Evolutionary conservation across 2,329 filamentous ascomycete genomes (phyloP), one percentile per base, ranked within the genome.

Genomic region (Apiospora kogelbergensis): DNA sequence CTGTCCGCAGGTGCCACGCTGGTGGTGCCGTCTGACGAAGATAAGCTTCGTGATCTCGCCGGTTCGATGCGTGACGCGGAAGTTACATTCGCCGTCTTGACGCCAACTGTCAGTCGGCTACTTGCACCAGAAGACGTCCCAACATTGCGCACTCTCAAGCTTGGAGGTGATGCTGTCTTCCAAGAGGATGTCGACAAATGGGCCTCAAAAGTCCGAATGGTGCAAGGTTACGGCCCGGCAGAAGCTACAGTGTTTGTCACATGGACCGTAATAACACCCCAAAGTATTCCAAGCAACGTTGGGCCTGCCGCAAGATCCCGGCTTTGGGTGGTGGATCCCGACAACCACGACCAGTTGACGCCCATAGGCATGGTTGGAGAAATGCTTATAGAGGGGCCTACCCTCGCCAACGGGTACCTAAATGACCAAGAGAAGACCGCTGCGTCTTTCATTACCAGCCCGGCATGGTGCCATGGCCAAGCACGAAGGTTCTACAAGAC

Each of bases 51-150:
- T 11, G 48, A 60, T 13, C 42, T 70, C n/a, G 67, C 63, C 9
- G 37, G 22, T 6, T 68, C 45, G 15, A 68, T 70, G 15, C 40
- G 82, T 30, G 78, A 77, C 66, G 80, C 81, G 76, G 78, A 79
- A 11, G 80, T 82, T 65, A 86, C 53, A 42, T n/a, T 24, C 13
- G 11, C 63, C 10, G 26, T 65, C 20, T 9, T 65, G 37, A 65
- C 63, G n/a, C 63, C 63, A 4, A 65, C 63, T 3, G 63, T 65
- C 37, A 65, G 37, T 44, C 63, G 63, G 11, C 11, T 65, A 9
- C 20, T 65, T 22, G 17, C 15, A 2, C 63, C 63, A 7, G 37
- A 65, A 4, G 63, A 65, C 22, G 86, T 65, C 70, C 63, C 63
- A 1, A n/a, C 37, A 20, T 26, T 65, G 10, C 37, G 41, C n/a